phyloP scores from a whole-genome alignment of 2,329 filamentous ascomycete genomes.

The Fusarium sp. region DNA sequence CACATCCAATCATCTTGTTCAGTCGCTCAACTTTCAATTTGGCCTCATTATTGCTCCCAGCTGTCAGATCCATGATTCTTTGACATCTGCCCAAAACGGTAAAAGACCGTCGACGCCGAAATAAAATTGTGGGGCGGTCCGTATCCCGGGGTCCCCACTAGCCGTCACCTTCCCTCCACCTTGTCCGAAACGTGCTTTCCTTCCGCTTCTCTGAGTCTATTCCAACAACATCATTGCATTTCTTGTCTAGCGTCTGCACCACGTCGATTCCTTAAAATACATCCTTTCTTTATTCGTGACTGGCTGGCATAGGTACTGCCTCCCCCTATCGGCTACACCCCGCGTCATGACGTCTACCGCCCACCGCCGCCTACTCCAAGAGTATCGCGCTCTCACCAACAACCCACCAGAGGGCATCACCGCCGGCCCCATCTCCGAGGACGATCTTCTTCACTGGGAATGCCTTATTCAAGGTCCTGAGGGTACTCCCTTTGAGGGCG shows the following conservation, averaged over 20 bases:
- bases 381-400: constrained; percentile 93
- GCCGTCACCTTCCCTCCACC: constrained; percentile 33
- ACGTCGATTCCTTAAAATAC: background rate
- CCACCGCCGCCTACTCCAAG: constrained; percentile 87
- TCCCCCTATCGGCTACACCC: background rate
- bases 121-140: background rate
- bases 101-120: background rate
- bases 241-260: background rate
- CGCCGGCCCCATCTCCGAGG: constrained; percentile 90
- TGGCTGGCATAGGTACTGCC: background rate
- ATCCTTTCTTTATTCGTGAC: background rate
- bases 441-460: constrained; percentile 97
- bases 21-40: background rate
- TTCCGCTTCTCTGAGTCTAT: background rate
- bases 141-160: constrained; percentile 26
- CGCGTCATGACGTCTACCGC: constrained; percentile 68
- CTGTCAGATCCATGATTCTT: constrained; percentile 1
- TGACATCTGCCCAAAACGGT: constrained; percentile 3
- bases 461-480: constrained; percentile 95
- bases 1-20: background rate
- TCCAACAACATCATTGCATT: background rate
- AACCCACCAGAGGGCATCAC: constrained; percentile 98
- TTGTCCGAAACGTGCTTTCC: constrained; percentile 21
- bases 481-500: constrained; percentile 94
- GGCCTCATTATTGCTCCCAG: background rate